Evolutionary conservation across 768 basidiomycete genomes (phyloP).

Genomic region (Tephrocybe rancida): DNA sequence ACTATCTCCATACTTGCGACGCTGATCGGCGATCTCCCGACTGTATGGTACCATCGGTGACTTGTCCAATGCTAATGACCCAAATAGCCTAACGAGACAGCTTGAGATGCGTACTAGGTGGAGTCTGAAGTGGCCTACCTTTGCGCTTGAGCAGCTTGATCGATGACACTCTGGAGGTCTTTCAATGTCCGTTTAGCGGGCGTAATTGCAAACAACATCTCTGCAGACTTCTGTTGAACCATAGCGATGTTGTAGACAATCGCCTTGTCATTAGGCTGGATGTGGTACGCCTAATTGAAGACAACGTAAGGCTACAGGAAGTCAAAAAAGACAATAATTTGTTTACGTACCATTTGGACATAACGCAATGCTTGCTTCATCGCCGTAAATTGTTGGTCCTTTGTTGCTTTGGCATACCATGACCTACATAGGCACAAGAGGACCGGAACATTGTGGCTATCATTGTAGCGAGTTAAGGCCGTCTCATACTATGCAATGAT

Average conservation of each 20-base stretch:
- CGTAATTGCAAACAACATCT: slow-evolving; percentile 77
- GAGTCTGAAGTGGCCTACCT: slow-evolving; percentile 50
- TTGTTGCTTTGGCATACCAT: slow-evolving; percentile 93
- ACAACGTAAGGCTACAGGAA: slow-evolving; percentile 7
- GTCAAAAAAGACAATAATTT: background rate
- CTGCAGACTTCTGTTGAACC: slow-evolving; percentile 96
- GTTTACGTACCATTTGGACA: slow-evolving; percentile 66
- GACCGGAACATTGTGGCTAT: slow-evolving; percentile 71
- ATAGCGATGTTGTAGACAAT: slow-evolving; percentile 95
- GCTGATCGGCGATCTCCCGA: slow-evolving; percentile 85
- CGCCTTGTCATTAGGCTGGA: slow-evolving; percentile 88
- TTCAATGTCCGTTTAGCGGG: slow-evolving; percentile 78
- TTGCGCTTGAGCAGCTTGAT: slow-evolving; percentile 84
- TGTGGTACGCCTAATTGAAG: slow-evolving; percentile 70
- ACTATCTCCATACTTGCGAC: slow-evolving; percentile 86
- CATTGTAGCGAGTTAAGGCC: slow-evolving; percentile 78
- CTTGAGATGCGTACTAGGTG: background rate
- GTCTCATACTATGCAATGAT: slow-evolving; percentile 76
- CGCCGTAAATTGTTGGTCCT: slow-evolving; percentile 79
- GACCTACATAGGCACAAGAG: slow-evolving; percentile 88
- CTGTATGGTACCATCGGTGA: slow-evolving; percentile 77
- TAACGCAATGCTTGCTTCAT: slow-evolving; percentile 87
- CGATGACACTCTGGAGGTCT: slow-evolving; percentile 77
- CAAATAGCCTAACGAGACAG: slow-evolving; percentile 65
- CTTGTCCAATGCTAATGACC: slow-evolving; percentile 75